phyloP scores from a whole-genome alignment of 148 eudicot species.

The Rhododendron ferrugineum region DNA sequence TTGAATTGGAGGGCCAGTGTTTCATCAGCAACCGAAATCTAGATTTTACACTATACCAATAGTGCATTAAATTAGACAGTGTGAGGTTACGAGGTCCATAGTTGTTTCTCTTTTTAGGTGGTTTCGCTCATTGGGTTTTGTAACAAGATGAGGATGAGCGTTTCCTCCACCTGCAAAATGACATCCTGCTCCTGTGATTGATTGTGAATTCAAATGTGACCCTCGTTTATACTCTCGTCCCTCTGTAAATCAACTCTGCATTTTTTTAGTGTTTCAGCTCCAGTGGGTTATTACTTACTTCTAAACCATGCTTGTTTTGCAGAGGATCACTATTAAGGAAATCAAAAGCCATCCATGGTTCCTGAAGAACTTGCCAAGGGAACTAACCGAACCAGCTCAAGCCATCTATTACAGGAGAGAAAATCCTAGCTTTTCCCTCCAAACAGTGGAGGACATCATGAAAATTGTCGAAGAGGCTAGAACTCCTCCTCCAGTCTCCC shows the following conservation, averaged over 20 bases:
- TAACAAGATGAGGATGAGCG: background rate
- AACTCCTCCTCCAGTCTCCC: slow-evolving; percentile 45
- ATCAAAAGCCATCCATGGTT: slow-evolving; percentile 79
- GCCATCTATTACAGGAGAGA: slow-evolving; percentile 60
- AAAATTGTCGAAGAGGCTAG: slow-evolving; percentile 76
- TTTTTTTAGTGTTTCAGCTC: background rate
- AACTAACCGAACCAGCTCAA: slow-evolving; percentile 61
- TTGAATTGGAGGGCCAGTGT: background rate
- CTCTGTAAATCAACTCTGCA: background rate
- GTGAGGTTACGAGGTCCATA: background rate
- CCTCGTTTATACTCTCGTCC: background rate
- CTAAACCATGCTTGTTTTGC: slow-evolving; percentile 14
- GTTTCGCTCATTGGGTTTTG: background rate
- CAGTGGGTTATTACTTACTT: background rate
- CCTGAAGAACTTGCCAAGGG: slow-evolving; percentile 75
- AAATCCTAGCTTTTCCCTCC: slow-evolving; percentile 66
- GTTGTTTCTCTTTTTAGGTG: background rate
- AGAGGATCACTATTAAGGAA: slow-evolving; percentile 67
- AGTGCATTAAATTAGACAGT: background rate
- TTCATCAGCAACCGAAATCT: background rate
- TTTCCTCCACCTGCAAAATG: background rate
- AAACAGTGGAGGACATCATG: slow-evolving; percentile 71
- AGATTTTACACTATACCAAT: background rate
- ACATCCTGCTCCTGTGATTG: background rate
- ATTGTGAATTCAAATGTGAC: background rate